These are phyloP conservation scores for Plantago major DNA, from an alignment of 257 asterid genomes.

Conservation along the genomic window DNA sequence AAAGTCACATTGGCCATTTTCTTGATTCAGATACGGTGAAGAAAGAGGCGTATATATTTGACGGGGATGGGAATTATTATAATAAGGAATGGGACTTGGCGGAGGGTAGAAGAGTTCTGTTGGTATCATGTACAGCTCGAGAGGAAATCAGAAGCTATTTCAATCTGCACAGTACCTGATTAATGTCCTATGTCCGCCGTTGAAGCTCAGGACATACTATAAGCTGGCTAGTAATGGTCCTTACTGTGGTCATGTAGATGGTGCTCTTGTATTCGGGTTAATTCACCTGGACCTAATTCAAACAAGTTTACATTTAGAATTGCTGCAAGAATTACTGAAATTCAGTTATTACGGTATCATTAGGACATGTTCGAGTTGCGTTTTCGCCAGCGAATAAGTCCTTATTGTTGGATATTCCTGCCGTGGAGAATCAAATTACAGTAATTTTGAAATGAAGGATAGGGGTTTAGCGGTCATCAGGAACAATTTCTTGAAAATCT, in stretches of 20 bases:
- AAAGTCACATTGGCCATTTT: conserved; percentile 17
- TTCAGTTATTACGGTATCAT: conserved; percentile 86
- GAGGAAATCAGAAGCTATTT: conserved; percentile 68
- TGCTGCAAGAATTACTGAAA: conserved; percentile 82
- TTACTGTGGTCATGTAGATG: conserved; percentile 84
- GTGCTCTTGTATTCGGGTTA: conserved; percentile 95
- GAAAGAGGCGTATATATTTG: conserved; percentile 76
- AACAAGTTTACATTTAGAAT: conserved; percentile 76
- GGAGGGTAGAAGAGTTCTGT: conserved; percentile 77
- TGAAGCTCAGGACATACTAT: conserved; percentile 95
- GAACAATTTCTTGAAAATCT: conserved; percentile 81
- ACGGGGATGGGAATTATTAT: conserved; percentile 78
- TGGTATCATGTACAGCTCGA: conserved; percentile 99
- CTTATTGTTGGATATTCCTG: conserved; percentile 79
- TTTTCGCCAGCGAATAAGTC: conserved; percentile 67
- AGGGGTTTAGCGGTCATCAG: conserved; percentile 63
- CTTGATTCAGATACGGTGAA: conserved; percentile 57
- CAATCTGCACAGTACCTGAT: conserved; percentile 84
- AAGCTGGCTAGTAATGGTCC: conserved; percentile 91
- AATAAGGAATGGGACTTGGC: conserved; percentile 88
- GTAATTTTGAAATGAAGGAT: conserved; percentile 31
- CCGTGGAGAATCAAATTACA: conserved; percentile 48
- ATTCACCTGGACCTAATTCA: conserved; percentile 86
- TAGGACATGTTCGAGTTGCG: conserved; percentile 88
- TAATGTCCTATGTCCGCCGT: conserved; percentile 87